Percentiles rank a stretch among this genome's conserved stretches.
phyloP scores from a whole-genome alignment of 345 rosid species.

The Anastatica hierochuntica region DNA sequence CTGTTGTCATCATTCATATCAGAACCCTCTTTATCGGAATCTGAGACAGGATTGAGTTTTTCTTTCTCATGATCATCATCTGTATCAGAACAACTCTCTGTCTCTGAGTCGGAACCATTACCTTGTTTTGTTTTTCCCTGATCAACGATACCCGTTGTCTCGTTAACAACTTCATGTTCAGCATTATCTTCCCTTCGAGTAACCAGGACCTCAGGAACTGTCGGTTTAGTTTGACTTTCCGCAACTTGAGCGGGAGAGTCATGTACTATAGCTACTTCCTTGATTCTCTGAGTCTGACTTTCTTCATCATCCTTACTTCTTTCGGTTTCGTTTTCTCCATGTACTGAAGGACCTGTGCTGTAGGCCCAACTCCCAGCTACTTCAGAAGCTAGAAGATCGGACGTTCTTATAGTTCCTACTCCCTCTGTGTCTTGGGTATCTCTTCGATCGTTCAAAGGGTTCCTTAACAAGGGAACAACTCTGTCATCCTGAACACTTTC shows the following conservation, averaged over 20 bases:
- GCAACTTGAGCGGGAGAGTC: slow-evolving; percentile 38
- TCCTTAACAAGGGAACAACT: slow-evolving; percentile 18
- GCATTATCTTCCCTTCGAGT: slow-evolving; percentile 18
- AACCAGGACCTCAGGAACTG: slow-evolving; percentile 29
- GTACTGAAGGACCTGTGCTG: slow-evolving; percentile 76
- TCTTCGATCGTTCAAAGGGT: slow-evolving; percentile 30
- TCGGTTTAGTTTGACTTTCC: slow-evolving; percentile 54
- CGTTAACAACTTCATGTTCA: slow-evolving; percentile 40
- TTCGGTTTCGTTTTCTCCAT: slow-evolving; percentile 64
- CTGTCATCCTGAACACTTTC: slow-evolving; percentile 36
- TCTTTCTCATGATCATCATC: slow-evolving; percentile 29
- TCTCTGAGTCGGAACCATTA: slow-evolving; percentile 44
- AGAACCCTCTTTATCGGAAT: slow-evolving; percentile 42
- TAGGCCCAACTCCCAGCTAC: slow-evolving; percentile 81
- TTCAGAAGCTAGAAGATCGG: slow-evolving; percentile 84
- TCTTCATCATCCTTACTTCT: slow-evolving; percentile 36
- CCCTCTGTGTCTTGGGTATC: slow-evolving; percentile 51
- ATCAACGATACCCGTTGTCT: too few species aligned
- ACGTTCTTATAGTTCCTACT: slow-evolving; percentile 52
- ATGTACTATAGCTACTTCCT: slow-evolving; percentile 23
- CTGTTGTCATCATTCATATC: slow-evolving; percentile 19
- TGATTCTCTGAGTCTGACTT: slow-evolving; percentile 25
- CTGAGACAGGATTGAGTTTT: slow-evolving; percentile 30
- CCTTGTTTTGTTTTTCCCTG: slow-evolving; percentile 29
- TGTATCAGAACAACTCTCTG: slow-evolving; percentile 37